Evolutionary conservation across 1,284 basidiomycete species (phyloP), one percentile per base, ranked within the genome.

Genomic region (Afroboletus lepidellus): DNA sequence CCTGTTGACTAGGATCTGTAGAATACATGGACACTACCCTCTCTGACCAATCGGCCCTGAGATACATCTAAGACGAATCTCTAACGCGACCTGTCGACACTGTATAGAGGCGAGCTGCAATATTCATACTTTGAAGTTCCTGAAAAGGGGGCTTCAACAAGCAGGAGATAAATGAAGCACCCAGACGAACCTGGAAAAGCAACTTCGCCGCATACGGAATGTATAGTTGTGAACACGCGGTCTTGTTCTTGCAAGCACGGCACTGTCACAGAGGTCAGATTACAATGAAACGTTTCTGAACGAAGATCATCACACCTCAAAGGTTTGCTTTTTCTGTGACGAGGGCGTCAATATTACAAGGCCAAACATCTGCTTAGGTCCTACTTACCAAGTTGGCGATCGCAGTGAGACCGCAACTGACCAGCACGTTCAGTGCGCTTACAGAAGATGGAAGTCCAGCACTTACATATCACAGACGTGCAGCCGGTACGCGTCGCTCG

Each of bases 381-480:
- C 41, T 29, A 73, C 84, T 71, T 61, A 87, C 87, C 58, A 98
- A 76, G 71, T 97, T 97, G 8, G 94, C 94, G 65, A 97, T 94
- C 2, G 94, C 94, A 24, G 93, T 95, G 55, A 98, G 75, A 63
- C 94, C 95, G 66, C 94, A 97, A 57, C 90, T 95, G 65, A 11
- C 44, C 30, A 44, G 46, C 25, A 37, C 46, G 13, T 39, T 59
- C 11, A 63, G 42, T 37, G n/a, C 18, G n/a, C 29, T 48, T 32
- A 23, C 48, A n/a, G 25, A n/a, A 23, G 20, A 30, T 23, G 47
- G 15, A 46, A 20, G 53, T 30, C 11, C 21, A 44, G 30, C 24
- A 81, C 92, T 65, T 60, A 94, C 90, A 94, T 92, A 70, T 98
- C 94, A 69, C 94, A 98, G 54, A 98, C 93, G 69, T 98, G 95